phyloP scores from a whole-genome alignment of 169 alveolate genomes.

The Cryptosporidium muris region DNA sequence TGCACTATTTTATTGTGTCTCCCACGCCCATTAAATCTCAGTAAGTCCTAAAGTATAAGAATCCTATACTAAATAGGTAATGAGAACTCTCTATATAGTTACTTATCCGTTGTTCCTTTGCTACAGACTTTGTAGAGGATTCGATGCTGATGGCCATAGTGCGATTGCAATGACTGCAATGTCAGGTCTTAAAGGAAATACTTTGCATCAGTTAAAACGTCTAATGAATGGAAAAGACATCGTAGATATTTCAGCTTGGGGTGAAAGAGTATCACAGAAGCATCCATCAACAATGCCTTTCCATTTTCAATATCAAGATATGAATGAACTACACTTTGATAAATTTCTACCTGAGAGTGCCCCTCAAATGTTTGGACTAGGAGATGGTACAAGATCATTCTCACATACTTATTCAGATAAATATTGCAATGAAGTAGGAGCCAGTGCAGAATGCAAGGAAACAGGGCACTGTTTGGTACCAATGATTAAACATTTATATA shows the following conservation, averaged over 20 bases:
- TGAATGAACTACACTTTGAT: slow-evolving; percentile 1
- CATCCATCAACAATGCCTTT: slow-evolving; percentile 69
- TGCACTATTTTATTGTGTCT: too few species aligned
- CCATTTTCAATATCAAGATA: slow-evolving; percentile 51
- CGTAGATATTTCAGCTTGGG: slow-evolving; percentile 76
- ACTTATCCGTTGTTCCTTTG: background rate
- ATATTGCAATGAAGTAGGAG: background rate
- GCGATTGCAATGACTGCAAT: slow-evolving; percentile 77
- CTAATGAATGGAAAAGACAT: slow-evolving; percentile 73
- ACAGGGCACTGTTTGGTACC: slow-evolving; percentile 39
- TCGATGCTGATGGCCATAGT: slow-evolving; percentile 75
- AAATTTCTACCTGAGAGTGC: background rate
- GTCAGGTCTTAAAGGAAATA: slow-evolving; percentile 68
- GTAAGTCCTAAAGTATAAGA: too few species aligned
- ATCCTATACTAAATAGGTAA: too few species aligned
- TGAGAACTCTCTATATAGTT: too few species aligned
- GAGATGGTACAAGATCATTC: too few species aligned
- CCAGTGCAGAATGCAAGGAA: background rate
- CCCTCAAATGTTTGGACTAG: too few species aligned
- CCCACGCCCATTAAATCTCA: too few species aligned
- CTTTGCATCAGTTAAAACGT: slow-evolving; percentile 65
- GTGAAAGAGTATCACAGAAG: slow-evolving; percentile 63
- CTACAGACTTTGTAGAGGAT: slow-evolving; percentile 1
- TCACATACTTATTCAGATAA: background rate
- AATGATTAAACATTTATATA: slow-evolving; percentile 52